These are phyloP conservation scores for Trichoderma lentiforme DNA, from an alignment of 2,329 filamentous ascomycete species.

Conservation along the genomic window DNA sequence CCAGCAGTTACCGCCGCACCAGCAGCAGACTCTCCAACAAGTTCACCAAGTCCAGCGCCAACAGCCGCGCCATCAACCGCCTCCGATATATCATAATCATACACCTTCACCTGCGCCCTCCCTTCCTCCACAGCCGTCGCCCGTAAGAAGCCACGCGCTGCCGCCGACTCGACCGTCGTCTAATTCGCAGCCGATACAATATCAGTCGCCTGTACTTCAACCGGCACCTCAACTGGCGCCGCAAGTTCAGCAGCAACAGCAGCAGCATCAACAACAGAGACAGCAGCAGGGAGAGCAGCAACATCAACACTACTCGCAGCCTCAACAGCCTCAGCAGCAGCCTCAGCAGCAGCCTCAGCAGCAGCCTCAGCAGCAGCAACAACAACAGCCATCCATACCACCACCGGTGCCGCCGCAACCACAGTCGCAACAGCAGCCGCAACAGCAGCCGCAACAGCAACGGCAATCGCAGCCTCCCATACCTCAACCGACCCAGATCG, in stretches of 20 bases:
- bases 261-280: constrained; percentile 5
- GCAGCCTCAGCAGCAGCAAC: constrained; percentile 22
- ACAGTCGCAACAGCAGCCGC: constrained; percentile 24
- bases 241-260: constrained; percentile 2
- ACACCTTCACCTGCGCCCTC: constrained; percentile 17
- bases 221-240: constrained; percentile 8
- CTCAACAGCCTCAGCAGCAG: constrained; percentile 21
- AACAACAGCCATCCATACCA: too few species aligned
- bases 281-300: constrained; percentile 13
- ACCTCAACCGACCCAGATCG: not conserved
- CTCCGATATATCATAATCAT: constrained; percentile 25
- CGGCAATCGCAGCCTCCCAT: constrained; percentile 6
- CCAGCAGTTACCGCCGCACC: constrained; percentile 33
- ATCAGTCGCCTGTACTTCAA: constrained; percentile 3
- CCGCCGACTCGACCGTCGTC: constrained; percentile 20
- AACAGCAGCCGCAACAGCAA: not conserved
- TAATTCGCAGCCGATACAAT: constrained; percentile 15
- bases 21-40: constrained; percentile 23
- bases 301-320: constrained; percentile 5
- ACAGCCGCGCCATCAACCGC: constrained; percentile 29
- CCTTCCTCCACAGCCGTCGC: constrained; percentile 12
- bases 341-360: too few species aligned
- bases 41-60: constrained; percentile 32
- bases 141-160: constrained; percentile 20
- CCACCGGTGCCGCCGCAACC: constrained; percentile 26